Base-by-base conservation (phyloP, 2,329 filamentous ascomycete genomes). In the Boeremia lycopersici region DNA sequence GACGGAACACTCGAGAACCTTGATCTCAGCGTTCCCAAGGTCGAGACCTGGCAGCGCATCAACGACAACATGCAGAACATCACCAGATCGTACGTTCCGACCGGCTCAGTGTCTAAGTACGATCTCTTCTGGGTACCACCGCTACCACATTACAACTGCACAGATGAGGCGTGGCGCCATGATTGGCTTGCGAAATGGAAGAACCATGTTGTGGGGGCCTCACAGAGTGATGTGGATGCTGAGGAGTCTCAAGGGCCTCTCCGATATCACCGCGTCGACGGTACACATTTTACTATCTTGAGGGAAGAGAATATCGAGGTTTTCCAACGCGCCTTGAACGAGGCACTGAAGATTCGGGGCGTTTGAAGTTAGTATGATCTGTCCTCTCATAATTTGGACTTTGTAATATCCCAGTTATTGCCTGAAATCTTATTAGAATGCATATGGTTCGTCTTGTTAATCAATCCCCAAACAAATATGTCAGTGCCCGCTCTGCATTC, bases 281-380 rank as follows among this genome's bases (percentile, higher is more conserved):
- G 53, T 6, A 56, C 47, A 6, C 53, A 56, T 48, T 56, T 56
- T 15, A 56, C 53, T 7, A 56, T 56, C 17, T 12, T 56, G 36
- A 42, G 48, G 30, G 36, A 29, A 3, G 53, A 56, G 26, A 56
- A 56, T 15, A 26, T 56, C 2, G 47, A 56, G 1, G 53, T 51
- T 3, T 51, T 56, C 19, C 53, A 56, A 12, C 23, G 28, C 11
- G 47, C 53, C 6, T 15, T 56, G 3, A 56, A 56, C 28, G 23
- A 34, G 19, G 47, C 53, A 5, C 47, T 56, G 5, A 12, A 42
- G 13, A 2, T 15, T 11, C 39, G 53, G 15, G 56, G 56, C 10
- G 36, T 39, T n/a, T 39, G 30, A 31, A 10, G 6, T 31, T 13
- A 31, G 30, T 31, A 23, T 23, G 19, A 23, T 23, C 5, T 23